phyloP scores from a whole-genome alignment of 257 asterid species.

The Ophiorrhiza pumila region DNA sequence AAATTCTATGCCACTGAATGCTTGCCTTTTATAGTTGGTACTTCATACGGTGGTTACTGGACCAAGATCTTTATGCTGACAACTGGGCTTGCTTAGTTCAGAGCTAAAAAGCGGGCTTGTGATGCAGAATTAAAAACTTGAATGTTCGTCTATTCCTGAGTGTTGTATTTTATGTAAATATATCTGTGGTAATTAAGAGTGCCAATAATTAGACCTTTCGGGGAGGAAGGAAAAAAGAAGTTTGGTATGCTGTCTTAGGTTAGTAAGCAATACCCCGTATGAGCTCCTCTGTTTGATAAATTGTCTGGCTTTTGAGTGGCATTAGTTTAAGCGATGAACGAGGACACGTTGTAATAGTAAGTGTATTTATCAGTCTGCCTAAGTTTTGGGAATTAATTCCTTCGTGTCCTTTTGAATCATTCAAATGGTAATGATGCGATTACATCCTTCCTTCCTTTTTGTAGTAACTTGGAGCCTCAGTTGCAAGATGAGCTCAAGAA shows the following conservation, averaged over 20 bases:
- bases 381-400: not conserved
- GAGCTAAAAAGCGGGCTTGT: not conserved
- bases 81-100: not conserved
- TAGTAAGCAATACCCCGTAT: not conserved
- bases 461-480: conserved; percentile 59
- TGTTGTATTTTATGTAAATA: not conserved
- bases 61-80: no score
- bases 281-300: not conserved
- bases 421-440: conserved; percentile 10
- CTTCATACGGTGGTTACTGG: no score
- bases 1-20: no score
- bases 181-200: not conserved
- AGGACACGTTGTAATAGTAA: no score
- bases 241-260: not conserved
- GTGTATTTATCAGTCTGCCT: no score
- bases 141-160: not conserved
- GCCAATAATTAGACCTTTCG: not conserved
- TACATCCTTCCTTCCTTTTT: conserved; percentile 20
- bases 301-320: not conserved
- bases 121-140: not conserved
- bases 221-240: not conserved
- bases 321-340: no score
- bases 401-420: not conserved
- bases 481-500: conserved; percentile 60
- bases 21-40: no score